Percentiles rank a stretch among this genome's conserved stretches.
Evolutionary conservation across 352 stramenopile genomes (phyloP).

Genomic region (Globisporangium canariense): DNA sequence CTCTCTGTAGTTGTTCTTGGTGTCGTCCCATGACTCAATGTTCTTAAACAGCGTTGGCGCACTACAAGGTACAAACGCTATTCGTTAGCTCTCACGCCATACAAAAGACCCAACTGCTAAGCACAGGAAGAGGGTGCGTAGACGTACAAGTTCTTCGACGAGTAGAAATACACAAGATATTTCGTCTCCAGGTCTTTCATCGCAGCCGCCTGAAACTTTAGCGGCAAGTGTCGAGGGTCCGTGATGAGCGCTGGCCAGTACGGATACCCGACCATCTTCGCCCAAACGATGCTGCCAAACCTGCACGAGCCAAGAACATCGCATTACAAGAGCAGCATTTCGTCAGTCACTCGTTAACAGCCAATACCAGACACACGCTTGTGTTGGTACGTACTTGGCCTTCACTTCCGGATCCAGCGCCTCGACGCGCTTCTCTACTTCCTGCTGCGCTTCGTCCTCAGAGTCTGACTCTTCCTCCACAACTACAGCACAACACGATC

Average conservation of each 20-base stretch:
- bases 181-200: constrained; percentile 66
- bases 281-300: constrained; percentile 78
- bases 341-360: neutral
- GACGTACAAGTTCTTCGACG: constrained; percentile 68
- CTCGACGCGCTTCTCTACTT: constrained; percentile 37
- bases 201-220: constrained; percentile 39
- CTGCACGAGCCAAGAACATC: constrained; percentile 17
- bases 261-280: constrained; percentile 77
- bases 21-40: constrained; percentile 73
- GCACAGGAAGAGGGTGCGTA: neutral
- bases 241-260: constrained; percentile 81
- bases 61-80: constrained; percentile 21
- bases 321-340: neutral
- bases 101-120: neutral
- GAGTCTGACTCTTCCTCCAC: constrained; percentile 32
- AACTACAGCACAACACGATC: neutral
- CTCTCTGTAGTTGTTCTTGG: constrained; percentile 58
- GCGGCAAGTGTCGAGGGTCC: constrained; percentile 46
- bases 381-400: constrained; percentile 27
- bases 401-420: constrained; percentile 59
- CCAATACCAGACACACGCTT: neutral
- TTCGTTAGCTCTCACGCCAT: constrained; percentile 5
- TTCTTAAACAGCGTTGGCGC: constrained; percentile 56
- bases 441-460: constrained; percentile 34
- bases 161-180: constrained; percentile 77